These are phyloP conservation scores for Tinospora cordifolia DNA, from an alignment of 164 flowering plant species.

Conservation along the genomic window DNA sequence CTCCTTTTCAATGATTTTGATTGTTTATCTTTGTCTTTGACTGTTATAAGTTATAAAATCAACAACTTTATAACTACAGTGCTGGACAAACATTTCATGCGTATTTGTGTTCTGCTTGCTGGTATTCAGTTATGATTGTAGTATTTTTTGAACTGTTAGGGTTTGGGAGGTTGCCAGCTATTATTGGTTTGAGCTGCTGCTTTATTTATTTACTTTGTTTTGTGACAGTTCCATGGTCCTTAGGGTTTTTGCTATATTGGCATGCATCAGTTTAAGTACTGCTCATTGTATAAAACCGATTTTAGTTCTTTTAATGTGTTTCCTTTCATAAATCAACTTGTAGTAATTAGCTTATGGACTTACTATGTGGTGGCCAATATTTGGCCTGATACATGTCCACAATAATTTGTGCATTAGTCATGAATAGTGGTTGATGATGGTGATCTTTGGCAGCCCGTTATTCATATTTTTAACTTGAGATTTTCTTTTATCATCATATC, in stretches of 20 bases:
- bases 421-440: not conserved
- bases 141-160: not conserved
- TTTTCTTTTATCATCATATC: conserved; percentile 34
- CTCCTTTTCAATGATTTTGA: not conserved
- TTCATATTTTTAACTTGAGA: conserved; percentile 28
- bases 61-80: not conserved
- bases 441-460: conserved; percentile 3
- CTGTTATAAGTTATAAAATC: not conserved
- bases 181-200: not conserved
- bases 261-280: not conserved
- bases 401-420: not conserved
- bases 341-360: not conserved
- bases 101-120: not conserved
- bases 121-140: not conserved
- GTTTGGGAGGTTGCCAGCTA: not conserved
- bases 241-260: not conserved
- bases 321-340: not conserved
- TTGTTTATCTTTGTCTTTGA: not conserved
- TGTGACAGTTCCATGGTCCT: not conserved
- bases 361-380: not conserved
- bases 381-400: not conserved
- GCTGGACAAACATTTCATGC: not conserved
- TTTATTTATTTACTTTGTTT: not conserved
- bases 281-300: not conserved
- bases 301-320: not conserved